These are phyloP conservation scores for Debaryomyces subglobosus DNA, from an alignment of 1,139 yeast genomes.

Conservation along the genomic window DNA sequence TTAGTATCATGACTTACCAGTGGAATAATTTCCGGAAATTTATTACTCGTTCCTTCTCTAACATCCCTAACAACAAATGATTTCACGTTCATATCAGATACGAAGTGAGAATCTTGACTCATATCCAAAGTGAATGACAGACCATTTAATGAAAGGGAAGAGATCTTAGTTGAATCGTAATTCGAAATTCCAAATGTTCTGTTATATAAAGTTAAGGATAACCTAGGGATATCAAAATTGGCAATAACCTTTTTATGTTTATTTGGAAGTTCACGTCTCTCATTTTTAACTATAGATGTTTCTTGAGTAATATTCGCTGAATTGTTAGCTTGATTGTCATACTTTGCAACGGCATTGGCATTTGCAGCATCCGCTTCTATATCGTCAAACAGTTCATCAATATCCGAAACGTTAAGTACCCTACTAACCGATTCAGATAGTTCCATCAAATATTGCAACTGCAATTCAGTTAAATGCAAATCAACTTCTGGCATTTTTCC, in stretches of 20 bases:
- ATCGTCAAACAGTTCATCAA: constrained; percentile 44
- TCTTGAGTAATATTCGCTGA: neutral
- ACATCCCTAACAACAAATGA: constrained; percentile 82
- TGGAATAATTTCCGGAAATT: constrained; percentile 82
- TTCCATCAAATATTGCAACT: constrained; percentile 60
- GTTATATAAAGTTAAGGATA: constrained; percentile 68
- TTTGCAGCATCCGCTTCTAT: constrained; percentile 66
- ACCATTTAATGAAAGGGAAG: constrained; percentile 66
- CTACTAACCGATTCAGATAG: constrained; percentile 60
- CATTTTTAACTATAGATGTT: neutral
- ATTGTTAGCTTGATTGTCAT: neutral
- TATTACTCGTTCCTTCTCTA: constrained; percentile 61
- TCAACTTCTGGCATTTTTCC: constrained; percentile 72
- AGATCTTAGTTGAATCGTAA: constrained; percentile 51
- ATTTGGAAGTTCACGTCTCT: constrained; percentile 17
- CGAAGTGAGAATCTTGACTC: constrained; percentile 58
- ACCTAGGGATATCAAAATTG: constrained; percentile 59
- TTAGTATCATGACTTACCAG: constrained; percentile 60
- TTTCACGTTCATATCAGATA: constrained; percentile 63
- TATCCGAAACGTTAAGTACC: constrained; percentile 52
- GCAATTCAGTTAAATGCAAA: constrained; percentile 75
- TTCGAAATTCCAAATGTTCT: constrained; percentile 47
- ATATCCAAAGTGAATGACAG: constrained; percentile 54
- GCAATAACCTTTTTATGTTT: constrained; percentile 50
- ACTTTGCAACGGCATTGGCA: constrained; percentile 50